Conservation (phyloP, 805 yeast genomes). For the Sungouiella blattae region DNA sequence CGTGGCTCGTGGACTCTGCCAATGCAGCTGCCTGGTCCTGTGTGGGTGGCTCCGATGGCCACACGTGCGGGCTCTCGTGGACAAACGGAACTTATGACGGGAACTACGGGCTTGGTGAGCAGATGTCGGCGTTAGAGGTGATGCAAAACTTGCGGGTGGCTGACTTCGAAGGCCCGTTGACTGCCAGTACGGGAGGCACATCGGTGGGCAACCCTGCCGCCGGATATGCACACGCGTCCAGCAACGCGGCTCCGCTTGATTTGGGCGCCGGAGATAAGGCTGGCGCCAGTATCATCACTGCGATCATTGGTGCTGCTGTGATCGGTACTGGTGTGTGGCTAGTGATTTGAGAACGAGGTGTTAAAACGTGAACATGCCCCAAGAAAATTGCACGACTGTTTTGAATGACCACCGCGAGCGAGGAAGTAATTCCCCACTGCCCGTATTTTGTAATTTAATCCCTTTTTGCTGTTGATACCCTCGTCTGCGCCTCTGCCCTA, state of each 20-base stretch:
- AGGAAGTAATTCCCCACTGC: no score
- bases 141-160: slow-evolving; percentile 19
- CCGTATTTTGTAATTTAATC: no score
- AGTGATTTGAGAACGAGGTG: no score
- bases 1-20: slow-evolving; percentile 40
- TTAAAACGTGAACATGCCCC: no score
- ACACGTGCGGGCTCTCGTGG: slow-evolving; percentile 21
- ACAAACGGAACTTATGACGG: slow-evolving; percentile 17
- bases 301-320: slow-evolving; percentile 36
- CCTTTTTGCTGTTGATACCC: no score
- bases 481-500: no score
- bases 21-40: slow-evolving; percentile 20
- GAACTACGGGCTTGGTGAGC: slow-evolving; percentile 18
- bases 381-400: no score
- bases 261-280: slow-evolving; percentile 38
- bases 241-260: slow-evolving; percentile 9
- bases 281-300: slow-evolving; percentile 89
- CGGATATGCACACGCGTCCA: slow-evolving; percentile 18
- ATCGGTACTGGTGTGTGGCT: slow-evolving; percentile 18
- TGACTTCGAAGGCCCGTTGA: slow-evolving; percentile 26
- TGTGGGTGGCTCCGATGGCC: slow-evolving; percentile 18
- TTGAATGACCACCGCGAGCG: no score
- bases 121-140: slow-evolving; percentile 20
- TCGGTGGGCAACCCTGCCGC: slow-evolving; percentile 34
- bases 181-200: slow-evolving; percentile 34